Evolutionary conservation across 148 eudicot genomes (phyloP).

Genomic region (Polygonum maritimum): DNA sequence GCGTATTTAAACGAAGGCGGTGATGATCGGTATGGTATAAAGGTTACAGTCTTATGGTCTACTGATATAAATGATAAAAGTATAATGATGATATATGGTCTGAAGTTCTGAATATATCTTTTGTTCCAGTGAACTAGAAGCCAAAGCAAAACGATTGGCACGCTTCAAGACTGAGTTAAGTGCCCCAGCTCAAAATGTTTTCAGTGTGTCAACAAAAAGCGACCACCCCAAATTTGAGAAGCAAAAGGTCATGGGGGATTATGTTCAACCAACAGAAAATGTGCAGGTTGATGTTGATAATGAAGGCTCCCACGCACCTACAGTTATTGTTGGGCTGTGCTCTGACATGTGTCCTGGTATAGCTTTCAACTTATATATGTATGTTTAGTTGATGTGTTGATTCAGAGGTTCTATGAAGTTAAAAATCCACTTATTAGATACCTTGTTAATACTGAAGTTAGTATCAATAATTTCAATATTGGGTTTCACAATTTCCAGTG

Average conservation of each 20-base stretch:
- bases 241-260: constrained; percentile 23
- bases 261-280: constrained; percentile 34
- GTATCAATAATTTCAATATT: neutral
- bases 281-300: constrained; percentile 34
- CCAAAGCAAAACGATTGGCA: constrained; percentile 87
- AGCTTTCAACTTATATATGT: constrained; percentile 6
- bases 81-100: constrained; percentile 10
- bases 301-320: constrained; percentile 45
- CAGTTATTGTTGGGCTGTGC: constrained; percentile 68
- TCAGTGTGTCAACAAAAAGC: constrained; percentile 22
- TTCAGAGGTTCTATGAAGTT: neutral
- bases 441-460: neutral
- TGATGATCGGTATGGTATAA: constrained; percentile 63
- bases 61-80: neutral
- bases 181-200: constrained; percentile 27
- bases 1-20: constrained; percentile 31
- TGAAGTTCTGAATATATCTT: constrained; percentile 5
- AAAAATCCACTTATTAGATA: neutral
- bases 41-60: neutral
- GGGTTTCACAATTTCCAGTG: neutral
- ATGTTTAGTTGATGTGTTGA: constrained; percentile 1
- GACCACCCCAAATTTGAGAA: constrained; percentile 26
- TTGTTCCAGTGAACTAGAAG: constrained; percentile 68
- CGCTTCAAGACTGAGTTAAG: constrained; percentile 78
- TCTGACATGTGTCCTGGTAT: constrained; percentile 99